Conservation (phyloP, 2,329 filamentous ascomycete species). For the Colletotrichum tropicicola region DNA sequence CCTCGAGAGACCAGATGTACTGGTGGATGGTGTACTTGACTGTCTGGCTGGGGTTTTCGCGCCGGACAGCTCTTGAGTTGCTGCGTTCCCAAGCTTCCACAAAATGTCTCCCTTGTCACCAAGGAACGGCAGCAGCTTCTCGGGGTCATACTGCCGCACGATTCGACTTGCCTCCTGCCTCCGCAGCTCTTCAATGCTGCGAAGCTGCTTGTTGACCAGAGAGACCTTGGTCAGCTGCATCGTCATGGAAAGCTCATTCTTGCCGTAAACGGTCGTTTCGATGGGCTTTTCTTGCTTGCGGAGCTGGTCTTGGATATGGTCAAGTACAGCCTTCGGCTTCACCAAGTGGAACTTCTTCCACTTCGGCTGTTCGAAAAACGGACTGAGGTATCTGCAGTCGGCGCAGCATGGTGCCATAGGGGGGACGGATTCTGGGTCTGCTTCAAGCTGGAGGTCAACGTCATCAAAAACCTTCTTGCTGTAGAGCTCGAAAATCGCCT, state of each 20-base stretch:
- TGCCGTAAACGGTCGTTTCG: slow-evolving; percentile 9
- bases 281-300: slow-evolving; percentile 17
- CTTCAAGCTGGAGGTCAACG: slow-evolving; percentile 1
- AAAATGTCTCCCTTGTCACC: slow-evolving; percentile 12
- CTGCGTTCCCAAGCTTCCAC: slow-evolving; percentile 21
- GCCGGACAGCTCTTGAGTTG: neutral
- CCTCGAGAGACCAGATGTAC: neutral
- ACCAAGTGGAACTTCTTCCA: slow-evolving; percentile 22
- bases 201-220: slow-evolving; percentile 11
- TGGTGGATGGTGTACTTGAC: neutral
- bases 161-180: slow-evolving; percentile 14
- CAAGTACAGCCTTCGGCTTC: slow-evolving; percentile 3
- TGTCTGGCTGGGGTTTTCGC: neutral
- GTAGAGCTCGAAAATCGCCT: slow-evolving; percentile 7
- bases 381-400: slow-evolving; percentile 12
- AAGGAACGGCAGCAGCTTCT: slow-evolving; percentile 18
- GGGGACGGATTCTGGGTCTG: neutral
- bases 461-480: slow-evolving; percentile 16
- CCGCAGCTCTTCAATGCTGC: neutral
- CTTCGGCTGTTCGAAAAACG: slow-evolving; percentile 15
- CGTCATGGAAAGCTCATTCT: slow-evolving; percentile 2
- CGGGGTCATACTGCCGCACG: slow-evolving; percentile 9
- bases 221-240: slow-evolving; percentile 23
- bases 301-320: slow-evolving; percentile 6
- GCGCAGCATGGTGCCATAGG: slow-evolving; percentile 13